phyloP scores from a whole-genome alignment of 208 protist species.

The Acanthamoeba castellanii region DNA sequence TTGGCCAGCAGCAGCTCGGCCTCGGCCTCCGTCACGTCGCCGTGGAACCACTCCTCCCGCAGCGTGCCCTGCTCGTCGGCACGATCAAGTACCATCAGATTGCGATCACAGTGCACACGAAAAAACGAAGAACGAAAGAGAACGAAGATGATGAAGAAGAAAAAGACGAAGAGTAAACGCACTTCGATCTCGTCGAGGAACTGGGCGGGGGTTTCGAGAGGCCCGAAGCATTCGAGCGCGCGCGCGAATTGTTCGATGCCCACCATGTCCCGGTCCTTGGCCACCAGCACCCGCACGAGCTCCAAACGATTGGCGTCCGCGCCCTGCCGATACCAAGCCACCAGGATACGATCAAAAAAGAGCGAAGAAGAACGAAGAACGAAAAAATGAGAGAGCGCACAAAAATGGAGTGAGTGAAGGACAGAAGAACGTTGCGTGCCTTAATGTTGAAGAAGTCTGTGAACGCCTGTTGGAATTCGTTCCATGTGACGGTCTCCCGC shows the following conservation, averaged over 20 bases:
- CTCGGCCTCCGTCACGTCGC: constrained; percentile 14
- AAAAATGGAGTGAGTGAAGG: background rate
- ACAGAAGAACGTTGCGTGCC: background rate
- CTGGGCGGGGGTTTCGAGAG: constrained; percentile 18
- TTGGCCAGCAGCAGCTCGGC: constrained; percentile 56
- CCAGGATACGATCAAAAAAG: background rate
- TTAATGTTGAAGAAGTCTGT: constrained; percentile 41
- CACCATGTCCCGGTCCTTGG: constrained; percentile 56
- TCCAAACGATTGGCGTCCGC: constrained; percentile 27
- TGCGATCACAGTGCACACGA: background rate
- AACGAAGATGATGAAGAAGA: no score
- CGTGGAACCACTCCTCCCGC: constrained; percentile 52
- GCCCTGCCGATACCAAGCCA: background rate
- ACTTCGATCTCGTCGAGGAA: constrained; percentile 24
- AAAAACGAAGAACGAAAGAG: no score
- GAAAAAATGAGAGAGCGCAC: no score
- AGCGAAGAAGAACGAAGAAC: background rate
- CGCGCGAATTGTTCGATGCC: constrained; percentile 41
- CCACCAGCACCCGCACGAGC: constrained; percentile 25
- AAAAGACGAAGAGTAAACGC: background rate
- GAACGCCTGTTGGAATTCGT: constrained; percentile 50
- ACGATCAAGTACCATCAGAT: background rate
- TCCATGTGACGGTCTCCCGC: constrained; percentile 11
- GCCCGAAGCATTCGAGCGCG: constrained; percentile 54
- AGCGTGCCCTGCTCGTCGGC: background rate